Evolutionary conservation across 139 green algal species (phyloP), one percentile per base, ranked within the genome.

Genomic region (Picochlorum sp.): DNA sequence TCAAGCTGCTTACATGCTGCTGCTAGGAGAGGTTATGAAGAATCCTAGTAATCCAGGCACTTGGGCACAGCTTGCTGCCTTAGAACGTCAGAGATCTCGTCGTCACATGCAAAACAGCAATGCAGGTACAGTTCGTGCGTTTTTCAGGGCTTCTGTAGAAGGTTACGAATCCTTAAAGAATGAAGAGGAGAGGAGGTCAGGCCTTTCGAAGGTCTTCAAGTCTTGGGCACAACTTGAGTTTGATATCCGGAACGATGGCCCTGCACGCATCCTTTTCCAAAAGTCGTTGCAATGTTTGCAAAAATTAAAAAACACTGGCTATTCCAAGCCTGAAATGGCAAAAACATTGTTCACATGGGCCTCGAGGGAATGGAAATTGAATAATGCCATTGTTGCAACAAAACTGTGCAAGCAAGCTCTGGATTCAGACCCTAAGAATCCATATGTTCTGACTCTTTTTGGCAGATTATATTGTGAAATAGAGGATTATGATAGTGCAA

Each of bases 211-310:
- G 20, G 41, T 50, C 2, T 58, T 81, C 25, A 57, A 54, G 16
- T 58, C 64, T 45, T 88, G 81, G 81, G 81, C 51, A 0, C 56
- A 62, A 43, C 28, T 70, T 26, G 81, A 88, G 61, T 78, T 60
- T 52, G 45, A 66, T 25, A 40, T 69, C 63, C 25, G 56, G 4
- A 55, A 82, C 33, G 61, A 76, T 33, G 61, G 62, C 22, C 32
- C 68, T 6, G 81, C 57, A 0, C 59, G 79, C 40, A 73, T 75
- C 50, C 50, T 88, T 54, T 82, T 76, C 31, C 70, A 75, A 16
- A 29, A 52, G 5, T 70, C 63, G 2, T 40, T 73, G 2, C 1
- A 26, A 53, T 18, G 18, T 47, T 47, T 47, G 39, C 20, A 47
- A n/a, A 47, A 47, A n/a, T n/a, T 47, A 16, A 26, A 16, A 26